These are phyloP conservation scores for Ganoderma meredithae DNA, from an alignment of 1,284 basidiomycete species.

Conservation along the genomic window DNA sequence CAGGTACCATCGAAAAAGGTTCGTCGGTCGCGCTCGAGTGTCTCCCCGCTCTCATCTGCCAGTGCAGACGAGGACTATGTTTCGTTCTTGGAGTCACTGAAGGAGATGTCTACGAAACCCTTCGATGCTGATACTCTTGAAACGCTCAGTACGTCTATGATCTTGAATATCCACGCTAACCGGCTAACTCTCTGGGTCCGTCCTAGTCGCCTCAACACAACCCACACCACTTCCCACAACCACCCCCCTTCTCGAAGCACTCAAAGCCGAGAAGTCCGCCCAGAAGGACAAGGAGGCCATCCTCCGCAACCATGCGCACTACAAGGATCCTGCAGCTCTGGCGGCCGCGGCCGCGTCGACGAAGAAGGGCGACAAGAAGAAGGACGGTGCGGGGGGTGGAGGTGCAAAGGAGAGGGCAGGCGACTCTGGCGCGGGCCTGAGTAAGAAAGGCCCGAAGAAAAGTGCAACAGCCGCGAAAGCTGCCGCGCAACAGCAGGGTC, in stretches of 20 bases:
- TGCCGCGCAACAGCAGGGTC: conserved; percentile 22
- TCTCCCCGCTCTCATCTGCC: background rate
- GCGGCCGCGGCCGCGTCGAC: conserved; percentile 21
- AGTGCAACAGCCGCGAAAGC: conserved; percentile 43
- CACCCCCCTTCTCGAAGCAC: conserved; percentile 88
- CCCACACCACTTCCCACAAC: conserved; percentile 71
- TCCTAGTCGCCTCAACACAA: conserved; percentile 65
- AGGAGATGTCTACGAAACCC: conserved; percentile 52
- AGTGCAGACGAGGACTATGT: conserved; percentile 55
- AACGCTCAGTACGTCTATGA: conserved; percentile 58
- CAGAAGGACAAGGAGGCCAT: conserved; percentile 76
- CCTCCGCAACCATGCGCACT: conserved; percentile 72
- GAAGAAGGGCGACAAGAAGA: conserved; percentile 63
- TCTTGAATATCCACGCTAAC: conserved; percentile 12
- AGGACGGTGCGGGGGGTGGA: conserved; percentile 45
- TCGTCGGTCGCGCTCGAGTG: background rate
- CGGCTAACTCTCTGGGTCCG: conserved; percentile 43
- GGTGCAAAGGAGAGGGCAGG: conserved; percentile 35
- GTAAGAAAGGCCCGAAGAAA: conserved; percentile 54
- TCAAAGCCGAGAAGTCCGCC: conserved; percentile 81
- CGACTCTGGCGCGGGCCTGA: conserved; percentile 15
- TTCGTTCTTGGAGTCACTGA: conserved; percentile 78
- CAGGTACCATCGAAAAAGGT: conserved; percentile 84
- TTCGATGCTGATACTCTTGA: conserved; percentile 68
- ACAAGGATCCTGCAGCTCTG: conserved; percentile 53